These are phyloP conservation scores for Acanthamoeba rhysodes DNA, from an alignment of 208 protist species.

Conservation along the genomic window DNA sequence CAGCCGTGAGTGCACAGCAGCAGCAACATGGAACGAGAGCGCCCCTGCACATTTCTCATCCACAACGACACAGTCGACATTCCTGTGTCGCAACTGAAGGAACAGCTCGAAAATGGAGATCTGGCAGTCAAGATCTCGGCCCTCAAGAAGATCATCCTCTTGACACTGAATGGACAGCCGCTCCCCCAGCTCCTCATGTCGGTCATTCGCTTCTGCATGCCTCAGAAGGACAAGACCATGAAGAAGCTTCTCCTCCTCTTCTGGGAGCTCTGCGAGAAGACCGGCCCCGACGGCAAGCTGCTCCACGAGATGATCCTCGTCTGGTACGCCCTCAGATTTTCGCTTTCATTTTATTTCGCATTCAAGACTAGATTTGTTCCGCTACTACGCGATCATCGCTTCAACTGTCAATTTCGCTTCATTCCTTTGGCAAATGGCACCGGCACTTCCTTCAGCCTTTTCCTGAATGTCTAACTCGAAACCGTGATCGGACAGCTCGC, in stretches of 20 bases:
- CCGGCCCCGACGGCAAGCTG: slow-evolving; percentile 96
- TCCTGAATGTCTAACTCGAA: neutral
- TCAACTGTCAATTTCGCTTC: neutral
- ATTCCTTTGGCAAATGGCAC: no score
- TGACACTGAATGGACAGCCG: slow-evolving; percentile 97
- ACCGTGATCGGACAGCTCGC: slow-evolving; percentile 88
- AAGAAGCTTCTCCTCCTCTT: slow-evolving; percentile 99
- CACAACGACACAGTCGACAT: slow-evolving; percentile 66
- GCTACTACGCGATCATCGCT: neutral
- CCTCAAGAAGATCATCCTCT: slow-evolving; percentile 95
- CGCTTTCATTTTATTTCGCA: slow-evolving; percentile 3
- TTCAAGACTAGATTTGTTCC: neutral
- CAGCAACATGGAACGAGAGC: slow-evolving; percentile 44
- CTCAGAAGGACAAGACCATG: slow-evolving; percentile 91
- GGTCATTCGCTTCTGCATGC: slow-evolving; percentile 97
- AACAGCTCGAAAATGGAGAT: slow-evolving; percentile 94
- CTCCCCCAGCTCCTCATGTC: slow-evolving; percentile 98
- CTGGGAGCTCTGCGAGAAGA: slow-evolving; percentile 98
- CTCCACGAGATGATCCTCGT: slow-evolving; percentile 98
- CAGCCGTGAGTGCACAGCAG: neutral
- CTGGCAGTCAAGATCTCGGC: slow-evolving; percentile 92
- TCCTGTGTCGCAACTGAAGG: slow-evolving; percentile 87
- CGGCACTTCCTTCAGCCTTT: no score
- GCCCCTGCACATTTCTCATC: slow-evolving; percentile 64
- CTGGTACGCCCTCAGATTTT: slow-evolving; percentile 88